Percentiles rank a stretch among this genome's conserved stretches.
Conservation (phyloP, 2,329 filamentous ascomycete genomes). For the Cladobotryum mycophilum region DNA sequence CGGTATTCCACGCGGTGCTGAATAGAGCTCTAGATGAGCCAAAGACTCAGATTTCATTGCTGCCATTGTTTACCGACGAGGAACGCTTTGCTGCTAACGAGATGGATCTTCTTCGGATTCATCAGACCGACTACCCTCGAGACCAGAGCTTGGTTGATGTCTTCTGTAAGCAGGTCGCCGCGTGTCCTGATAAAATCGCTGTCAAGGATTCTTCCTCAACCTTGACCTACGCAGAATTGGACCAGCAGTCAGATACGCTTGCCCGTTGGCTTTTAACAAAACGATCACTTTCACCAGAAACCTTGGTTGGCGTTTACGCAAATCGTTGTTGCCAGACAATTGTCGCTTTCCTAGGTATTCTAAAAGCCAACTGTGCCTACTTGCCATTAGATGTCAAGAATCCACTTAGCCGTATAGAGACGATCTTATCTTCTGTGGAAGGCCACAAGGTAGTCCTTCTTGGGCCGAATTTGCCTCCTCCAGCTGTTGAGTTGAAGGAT, state of each 20-base stretch:
- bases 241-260: constrained; percentile 14
- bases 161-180: constrained; percentile 16
- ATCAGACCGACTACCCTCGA: constrained; percentile 10
- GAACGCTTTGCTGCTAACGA: background rate
- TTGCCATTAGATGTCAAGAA: background rate
- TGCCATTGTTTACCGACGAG: background rate
- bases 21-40: constrained; percentile 10
- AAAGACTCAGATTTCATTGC: background rate
- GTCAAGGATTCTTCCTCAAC: constrained; percentile 13
- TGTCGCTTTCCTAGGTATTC: constrained; percentile 20
- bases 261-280: background rate
- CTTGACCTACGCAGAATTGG: constrained; percentile 20
- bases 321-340: constrained; percentile 20
- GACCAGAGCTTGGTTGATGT: constrained; percentile 18
- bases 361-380: background rate
- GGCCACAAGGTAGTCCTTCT: background rate
- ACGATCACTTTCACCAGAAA: constrained; percentile 11
- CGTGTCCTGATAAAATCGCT: constrained; percentile 9
- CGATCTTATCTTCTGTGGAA: background rate
- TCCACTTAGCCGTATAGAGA: background rate
- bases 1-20: constrained; percentile 14
- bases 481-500: background rate
- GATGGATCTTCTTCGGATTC: background rate
- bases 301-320: constrained; percentile 15
- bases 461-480: background rate